Base-by-base conservation (phyloP, 495 filamentous ascomycete genomes). In the Jackrogersella multiformis region DNA sequence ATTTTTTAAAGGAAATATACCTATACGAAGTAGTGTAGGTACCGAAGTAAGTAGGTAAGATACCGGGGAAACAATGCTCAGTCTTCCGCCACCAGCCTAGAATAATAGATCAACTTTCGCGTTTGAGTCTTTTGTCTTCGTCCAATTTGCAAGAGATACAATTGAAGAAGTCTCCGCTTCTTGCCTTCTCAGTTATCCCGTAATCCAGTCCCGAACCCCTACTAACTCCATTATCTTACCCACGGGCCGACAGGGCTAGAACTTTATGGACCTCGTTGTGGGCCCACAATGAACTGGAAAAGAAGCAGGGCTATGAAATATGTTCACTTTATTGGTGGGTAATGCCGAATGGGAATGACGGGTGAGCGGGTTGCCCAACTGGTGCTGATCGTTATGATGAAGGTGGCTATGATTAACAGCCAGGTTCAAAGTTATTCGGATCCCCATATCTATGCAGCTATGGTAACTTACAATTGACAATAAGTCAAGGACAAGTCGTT, bases 161-260 rank as follows among this genome's bases (percentile, higher is more conserved):
- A 7, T 45, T 34, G 21, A 6, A 36, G 26, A 32, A 28, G 15
- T 13, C 45, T 30, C 45, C 45, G 24, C 45, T 48, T 23, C 13
- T 16, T 12, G 44, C n/a, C n/a, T n/a, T n/a, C n/a, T 26, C 42
- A 34, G 41, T 42, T 18, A 39, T 30, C 46, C 42, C 23, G 45
- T 15, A 48, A 15, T 12, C 24, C 15, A 13, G 23, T 21, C 32
- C 32, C 15, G n/a, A 4, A 2, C 32, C 42, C 23, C 53, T 21
- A 36, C 34, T 18, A 44, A 26, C 18, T 42, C 48, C 56, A 42
- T 44, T 52, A 32, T 15, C 56, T 1, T 45, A 41, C 36, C 24
- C 58, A 68, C 44, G 52, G 36, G 30, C 54, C 16, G 45, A 53
- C 23, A 42, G 57, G 45, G 39, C 64, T 63, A 68, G 58, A 54